Conservation (phyloP, 495 filamentous ascomycete species). For the Clohesyomyces aquaticus region DNA sequence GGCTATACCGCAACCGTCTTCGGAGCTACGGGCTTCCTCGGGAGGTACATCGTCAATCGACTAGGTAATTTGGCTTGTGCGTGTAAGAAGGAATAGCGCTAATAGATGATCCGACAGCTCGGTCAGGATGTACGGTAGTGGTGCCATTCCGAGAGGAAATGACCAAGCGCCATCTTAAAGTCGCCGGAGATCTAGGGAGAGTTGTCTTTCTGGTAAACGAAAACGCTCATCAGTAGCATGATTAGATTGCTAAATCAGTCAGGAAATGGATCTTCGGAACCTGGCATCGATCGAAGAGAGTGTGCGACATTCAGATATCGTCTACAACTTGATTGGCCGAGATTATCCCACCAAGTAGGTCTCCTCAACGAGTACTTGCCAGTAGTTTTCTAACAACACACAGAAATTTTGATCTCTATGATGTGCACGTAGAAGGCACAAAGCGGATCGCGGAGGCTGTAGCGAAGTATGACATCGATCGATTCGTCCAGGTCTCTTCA, state of each 20-base stretch:
- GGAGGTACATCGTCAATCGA: slow-evolving; percentile 95
- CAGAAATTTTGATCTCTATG: slow-evolving; percentile 90
- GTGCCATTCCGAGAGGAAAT: slow-evolving; percentile 96
- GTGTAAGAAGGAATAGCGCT: slow-evolving; percentile 6
- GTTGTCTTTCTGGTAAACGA: slow-evolving; percentile 76
- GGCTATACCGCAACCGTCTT: slow-evolving; percentile 97
- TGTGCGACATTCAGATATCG: slow-evolving; percentile 93
- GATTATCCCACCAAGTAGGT: slow-evolving; percentile 94
- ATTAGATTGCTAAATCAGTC: background rate
- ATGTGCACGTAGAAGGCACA: slow-evolving; percentile 93
- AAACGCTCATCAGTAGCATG: background rate
- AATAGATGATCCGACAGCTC: slow-evolving; percentile 57
- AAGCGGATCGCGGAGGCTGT: slow-evolving; percentile 94
- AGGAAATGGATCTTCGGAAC: slow-evolving; percentile 95
- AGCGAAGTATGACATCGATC: slow-evolving; percentile 97
- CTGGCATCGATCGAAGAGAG: slow-evolving; percentile 94
- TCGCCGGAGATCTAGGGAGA: slow-evolving; percentile 88
- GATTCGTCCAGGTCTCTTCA: slow-evolving; percentile 95
- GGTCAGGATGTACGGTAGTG: slow-evolving; percentile 89
- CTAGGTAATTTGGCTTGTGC: slow-evolving; percentile 66
- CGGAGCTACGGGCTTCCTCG: slow-evolving; percentile 93
- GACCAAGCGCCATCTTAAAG: slow-evolving; percentile 94
- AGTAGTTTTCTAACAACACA: slow-evolving; percentile 33
- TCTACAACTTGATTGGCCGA: slow-evolving; percentile 93
- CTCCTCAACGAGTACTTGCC: background rate